Evolutionary conservation across 208 protist genomes (phyloP), one percentile per base, ranked within the genome.

Genomic region (Blastocrithidia nonstop): DNA sequence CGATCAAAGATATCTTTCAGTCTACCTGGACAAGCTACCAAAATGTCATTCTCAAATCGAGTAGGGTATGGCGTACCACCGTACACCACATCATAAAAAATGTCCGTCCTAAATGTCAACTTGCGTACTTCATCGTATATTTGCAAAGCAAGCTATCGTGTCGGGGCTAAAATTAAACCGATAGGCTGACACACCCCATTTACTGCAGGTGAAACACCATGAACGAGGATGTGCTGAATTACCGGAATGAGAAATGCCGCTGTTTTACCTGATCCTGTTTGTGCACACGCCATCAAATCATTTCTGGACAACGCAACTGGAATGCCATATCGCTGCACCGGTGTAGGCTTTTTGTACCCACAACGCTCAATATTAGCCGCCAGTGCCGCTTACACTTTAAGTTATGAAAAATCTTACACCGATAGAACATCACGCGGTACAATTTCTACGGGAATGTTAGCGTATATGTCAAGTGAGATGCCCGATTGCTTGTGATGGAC

Each of bases 221-320:
- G 47, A 5, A 94, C 62, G 0, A 99, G 68, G 26, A 99, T 92
- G 52, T 96, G 88, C 44, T 84, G 66, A 27, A 98, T 83, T 19
- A 97, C 90, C 20, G 97, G 97, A 4, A 98, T 69, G 2, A 99
- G 69, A 56, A 99, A 99, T 15, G 95, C 95, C 7, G 92, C 96
- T 4, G 97, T 99, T 71, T 99, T 99, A 50, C 97, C 97, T 7
- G 94, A 98, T 40, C 95, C 97, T 7, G 97, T 99, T 75, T 99
- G 96, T 24, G 97, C 97, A 57, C 96, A 99, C 6, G 92, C 93
- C 95, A 98, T 98, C 4, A 99, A 58, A 71, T 99, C 96, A 49
- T 93, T 57, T 19, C 83, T 78, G 9, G 66, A 54, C 2, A 85
- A 20, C 19, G 92, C 81, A 15, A 98, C 96, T 13, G 96, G 96